Percentiles rank a stretch among this genome's conserved stretches.
phyloP scores from a whole-genome alignment of 2,329 filamentous ascomycete genomes.

The Aspergillus sp. region DNA sequence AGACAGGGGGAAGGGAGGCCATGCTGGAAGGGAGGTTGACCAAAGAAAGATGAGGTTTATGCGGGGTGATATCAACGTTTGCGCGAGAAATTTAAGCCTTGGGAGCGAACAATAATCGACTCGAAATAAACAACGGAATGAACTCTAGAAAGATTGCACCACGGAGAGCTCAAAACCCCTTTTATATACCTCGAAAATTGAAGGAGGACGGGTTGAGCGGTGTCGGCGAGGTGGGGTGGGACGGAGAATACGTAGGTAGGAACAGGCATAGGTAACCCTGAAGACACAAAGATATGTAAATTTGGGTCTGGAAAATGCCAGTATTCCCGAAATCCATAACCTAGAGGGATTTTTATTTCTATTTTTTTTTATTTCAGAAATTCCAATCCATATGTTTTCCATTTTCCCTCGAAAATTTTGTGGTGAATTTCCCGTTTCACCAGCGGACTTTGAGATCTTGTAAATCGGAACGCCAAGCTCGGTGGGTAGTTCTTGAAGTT shows the following conservation, averaged over 20 bases:
- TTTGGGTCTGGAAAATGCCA: neutral
- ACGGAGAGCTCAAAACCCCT: neutral
- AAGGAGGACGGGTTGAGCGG: neutral
- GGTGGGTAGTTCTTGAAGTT: conserved; percentile 11
- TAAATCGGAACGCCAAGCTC: conserved; percentile 10
- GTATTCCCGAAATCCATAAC: neutral
- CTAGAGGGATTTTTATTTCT: neutral
- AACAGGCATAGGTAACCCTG: neutral
- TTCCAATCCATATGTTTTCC: neutral
- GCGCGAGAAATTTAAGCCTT: neutral
- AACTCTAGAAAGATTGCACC: neutral
- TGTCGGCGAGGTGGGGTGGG: conserved; percentile 4
- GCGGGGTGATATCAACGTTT: neutral
- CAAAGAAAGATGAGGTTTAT: neutral
- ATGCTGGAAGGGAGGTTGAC: conserved; percentile 51
- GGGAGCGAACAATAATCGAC: neutral
- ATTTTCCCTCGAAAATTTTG: neutral
- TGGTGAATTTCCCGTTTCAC: neutral
- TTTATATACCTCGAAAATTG: conserved; percentile 9
- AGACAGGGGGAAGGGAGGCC: conserved; percentile 81
- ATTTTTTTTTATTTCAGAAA: neutral
- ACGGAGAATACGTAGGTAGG: conserved; percentile 1
- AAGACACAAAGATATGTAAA: neutral
- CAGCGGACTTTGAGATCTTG: neutral
- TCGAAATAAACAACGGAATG: neutral